Evolutionary conservation across 345 rosid genomes (phyloP), one percentile per base, ranked within the genome.

Genomic region (Pistacia atlantica): DNA sequence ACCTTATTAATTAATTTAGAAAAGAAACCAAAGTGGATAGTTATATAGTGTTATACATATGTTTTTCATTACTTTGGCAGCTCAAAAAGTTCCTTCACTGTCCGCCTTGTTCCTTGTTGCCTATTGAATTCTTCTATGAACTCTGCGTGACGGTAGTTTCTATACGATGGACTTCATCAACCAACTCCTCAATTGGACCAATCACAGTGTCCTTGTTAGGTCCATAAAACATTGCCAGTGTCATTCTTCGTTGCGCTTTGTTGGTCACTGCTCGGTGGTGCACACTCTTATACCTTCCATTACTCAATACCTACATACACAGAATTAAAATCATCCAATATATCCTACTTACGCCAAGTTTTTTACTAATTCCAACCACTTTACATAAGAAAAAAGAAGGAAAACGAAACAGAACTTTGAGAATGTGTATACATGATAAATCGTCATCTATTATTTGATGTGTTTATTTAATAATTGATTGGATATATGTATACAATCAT

Each of bases 201-300:
- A 74, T 63, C 42, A 79, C 22, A n/a, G 60, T 4, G n/a, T 69
- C 75, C 7, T 1, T 56, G 31, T 42, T 56, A 0, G 75, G 82
- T 13, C 20, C 75, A 71, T 56, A 79, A 22, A 75, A 75, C 46
- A 52, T 63, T 33, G 78, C 79, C 11, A 64, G 1, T 22, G 82
- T 31, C 18, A 63, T 67, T 56, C 82, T 59, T 46, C 38, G 35
- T 0, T 57, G 54, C n/a, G n/a, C 38, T 46, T 56, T 75, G 69
- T 74, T 69, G 11, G 61, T 79, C 60, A 69, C 75, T 0, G 54
- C 80, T 58, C 80, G 45, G 59, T 79, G 75, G 60, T 79, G 78
- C 74, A 74, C 71, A 14, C 75, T 74, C 71, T 62, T 79, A 7
- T 54, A 64, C 48, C 80, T 71, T 77, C 76, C 76, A 71, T 77